Base-by-base conservation (phyloP, 306 rosid species). In the Gynostemma pentaphyllum region DNA sequence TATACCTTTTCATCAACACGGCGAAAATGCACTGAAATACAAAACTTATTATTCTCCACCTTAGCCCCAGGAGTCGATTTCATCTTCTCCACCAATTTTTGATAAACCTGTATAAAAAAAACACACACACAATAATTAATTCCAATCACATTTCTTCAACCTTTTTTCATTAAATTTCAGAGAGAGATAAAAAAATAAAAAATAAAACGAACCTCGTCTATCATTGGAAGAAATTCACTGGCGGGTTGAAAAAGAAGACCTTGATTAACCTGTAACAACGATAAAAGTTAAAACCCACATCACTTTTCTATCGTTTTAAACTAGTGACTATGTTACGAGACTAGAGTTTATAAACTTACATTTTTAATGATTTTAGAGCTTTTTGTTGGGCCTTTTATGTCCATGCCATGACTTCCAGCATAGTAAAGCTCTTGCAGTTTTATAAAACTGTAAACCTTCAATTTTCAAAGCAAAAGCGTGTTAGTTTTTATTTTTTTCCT, bases 391-490 rank as follows among this genome's bases (percentile, higher is more conserved):
- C 96, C 99, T 78, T 82, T 74, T 62, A 92, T 92, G 71, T 92
- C 99, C 99, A 92, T 92, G 23, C 99, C 99, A 82, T 92, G 99
- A 78, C 99, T 92, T 64, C 99, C 99, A 30, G 99, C 99, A 73
- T 92, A 92, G 78, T 86, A 92, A 41, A 92, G 71, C 76, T 92
- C 99, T 26, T 85, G 88, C 78, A 92, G 70, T 3, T 77, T 81
- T 64, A 92, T 89, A 64, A 92, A 92, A 41, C 74, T 78, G 71
- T 79, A 92, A 6, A 91, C 96, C 97, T 90, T 18, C 40, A 49
- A 16, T 51, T 50, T 2, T 15, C 11, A 2, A 11, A 8, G 3
- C 24, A 2, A 37, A 37, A 22, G 22, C 0, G 12, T 18, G 47
- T 57, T 0, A 22, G n/a, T 21, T 37, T 22, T 23, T 59, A 4